Evolutionary conservation across 495 filamentous ascomycete genomes (phyloP), one percentile per base, ranked within the genome.

Genomic region (Penicillium antarcticum): DNA sequence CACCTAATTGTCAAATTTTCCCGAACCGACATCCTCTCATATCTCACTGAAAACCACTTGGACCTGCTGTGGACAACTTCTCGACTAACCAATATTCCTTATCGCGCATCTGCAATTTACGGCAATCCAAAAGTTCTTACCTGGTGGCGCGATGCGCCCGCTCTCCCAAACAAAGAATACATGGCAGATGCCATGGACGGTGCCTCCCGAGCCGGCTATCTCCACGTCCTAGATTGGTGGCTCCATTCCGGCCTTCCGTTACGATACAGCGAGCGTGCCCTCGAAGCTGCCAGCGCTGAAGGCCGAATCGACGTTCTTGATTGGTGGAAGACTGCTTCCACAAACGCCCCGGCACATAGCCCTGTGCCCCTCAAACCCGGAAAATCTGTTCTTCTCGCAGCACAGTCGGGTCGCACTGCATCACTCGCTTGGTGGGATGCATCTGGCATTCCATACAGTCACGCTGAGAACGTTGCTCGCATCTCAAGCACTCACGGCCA

Each of bases 161-260:
- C 80, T 3, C 89, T 92, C 47, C 76, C 91, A 2, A 86, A 84
- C 48, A 92, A 91, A 70, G 83, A 92, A 62, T 87, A 87, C 65
- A 79, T 74, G 33, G 74, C 82, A 39, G 91, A 96, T 65, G 88
- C 91, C 23, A 79, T 97, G 58, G 88, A 97, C 66, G 86, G 87
- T 35, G 92, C 92, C 11, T 92, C 87, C 13, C 83, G 85, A 36
- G 82, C 87, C 33, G 91, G 92, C 11, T 89, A 89, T 58, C 77
- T 92, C 21, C 82, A 87, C 47, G 88, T 95, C 0, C 77, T 97
- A 4, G 87, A 95, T 41, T 97, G 92, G 92, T 97, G 92, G 92
- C 83, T 85, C 13, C 74, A 80, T 18, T 92, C 88, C 0, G 88
- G 87, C 0, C 80, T 97, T 0, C 79, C 86, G 11, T 77, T 96